phyloP scores from a whole-genome alignment of 176 grass and related monocot species.

The Oryza brachyantha region DNA sequence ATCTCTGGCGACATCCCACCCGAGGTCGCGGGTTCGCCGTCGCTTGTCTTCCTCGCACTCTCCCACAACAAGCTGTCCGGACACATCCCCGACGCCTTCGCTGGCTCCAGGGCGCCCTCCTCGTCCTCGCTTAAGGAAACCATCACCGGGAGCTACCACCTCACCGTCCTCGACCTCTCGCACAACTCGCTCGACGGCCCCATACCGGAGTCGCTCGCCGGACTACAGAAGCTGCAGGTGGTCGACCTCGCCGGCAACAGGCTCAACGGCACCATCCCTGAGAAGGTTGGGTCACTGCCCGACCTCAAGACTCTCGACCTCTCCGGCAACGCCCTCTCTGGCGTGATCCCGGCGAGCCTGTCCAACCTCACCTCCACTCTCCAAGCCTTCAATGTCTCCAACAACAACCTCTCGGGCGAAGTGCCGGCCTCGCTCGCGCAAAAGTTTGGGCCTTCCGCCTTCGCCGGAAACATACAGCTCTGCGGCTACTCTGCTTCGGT shows the following conservation, averaged over 20 bases:
- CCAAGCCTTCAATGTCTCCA: constrained; percentile 55
- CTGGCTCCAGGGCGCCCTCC: background rate
- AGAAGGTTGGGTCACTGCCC: constrained; percentile 35
- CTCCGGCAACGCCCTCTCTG: constrained; percentile 51
- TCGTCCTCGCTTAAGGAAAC: background rate
- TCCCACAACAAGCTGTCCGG: constrained; percentile 57
- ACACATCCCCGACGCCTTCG: constrained; percentile 33
- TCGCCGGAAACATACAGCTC: constrained; percentile 60
- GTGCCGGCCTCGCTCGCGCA: constrained; percentile 46
- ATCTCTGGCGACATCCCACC: constrained; percentile 37
- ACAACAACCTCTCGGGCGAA: constrained; percentile 69
- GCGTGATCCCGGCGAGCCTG: constrained; percentile 53
- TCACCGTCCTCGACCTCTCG: constrained; percentile 44
- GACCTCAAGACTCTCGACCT: constrained; percentile 63
- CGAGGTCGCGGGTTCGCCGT: constrained; percentile 10
- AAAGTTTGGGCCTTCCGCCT: constrained; percentile 59
- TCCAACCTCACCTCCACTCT: constrained; percentile 54
- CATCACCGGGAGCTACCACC: constrained; percentile 46
- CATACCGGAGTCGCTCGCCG: constrained; percentile 31
- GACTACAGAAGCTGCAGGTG: constrained; percentile 45
- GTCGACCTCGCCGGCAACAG: constrained; percentile 42
- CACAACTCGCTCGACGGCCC: constrained; percentile 39
- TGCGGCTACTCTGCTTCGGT: constrained; percentile 55
- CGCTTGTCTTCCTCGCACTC: constrained; percentile 54
- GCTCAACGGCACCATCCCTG: constrained; percentile 52